phyloP scores from a whole-genome alignment of 2,329 filamentous ascomycete genomes.

The Penicillium sp. region DNA sequence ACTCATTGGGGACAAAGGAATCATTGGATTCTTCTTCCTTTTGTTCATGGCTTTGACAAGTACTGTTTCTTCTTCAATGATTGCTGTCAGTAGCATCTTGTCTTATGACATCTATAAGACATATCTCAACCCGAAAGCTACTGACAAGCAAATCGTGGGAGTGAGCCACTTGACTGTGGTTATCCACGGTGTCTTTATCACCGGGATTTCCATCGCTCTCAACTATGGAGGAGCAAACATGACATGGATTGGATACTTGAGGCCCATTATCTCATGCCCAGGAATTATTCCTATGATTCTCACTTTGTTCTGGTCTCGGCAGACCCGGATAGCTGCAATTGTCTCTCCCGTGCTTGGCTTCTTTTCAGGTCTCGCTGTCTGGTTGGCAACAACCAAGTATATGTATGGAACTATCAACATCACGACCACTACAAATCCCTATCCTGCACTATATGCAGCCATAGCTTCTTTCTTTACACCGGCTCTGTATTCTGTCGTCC shows the following conservation, averaged over 20 bases:
- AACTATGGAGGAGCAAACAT: conserved; percentile 52
- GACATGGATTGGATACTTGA: conserved; percentile 47
- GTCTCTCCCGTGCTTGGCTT: conserved; percentile 41
- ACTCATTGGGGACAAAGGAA: conserved; percentile 45
- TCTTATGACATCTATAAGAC: conserved; percentile 53
- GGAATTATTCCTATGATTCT: conserved; percentile 48
- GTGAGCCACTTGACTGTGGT: conserved; percentile 51
- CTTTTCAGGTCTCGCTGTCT: conserved; percentile 44
- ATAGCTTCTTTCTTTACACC: conserved; percentile 49
- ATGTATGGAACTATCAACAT: conserved; percentile 44
- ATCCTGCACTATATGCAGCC: conserved; percentile 48
- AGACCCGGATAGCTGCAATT: conserved; percentile 47
- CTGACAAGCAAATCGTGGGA: conserved; percentile 42
- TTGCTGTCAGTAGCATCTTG: conserved; percentile 52
- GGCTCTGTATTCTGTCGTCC: conserved; percentile 46
- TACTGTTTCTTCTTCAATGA: conserved; percentile 51
- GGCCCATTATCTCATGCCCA: conserved; percentile 44
- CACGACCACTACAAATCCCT: conserved; percentile 39
- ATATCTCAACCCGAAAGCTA: conserved; percentile 49
- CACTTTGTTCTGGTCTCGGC: conserved; percentile 47
- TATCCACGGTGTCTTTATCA: conserved; percentile 50
- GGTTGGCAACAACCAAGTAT: conserved; percentile 43
- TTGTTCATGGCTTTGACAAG: conserved; percentile 54
- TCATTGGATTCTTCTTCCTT: conserved; percentile 47
- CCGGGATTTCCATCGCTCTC: conserved; percentile 48